Evolutionary conservation across 768 basidiomycete genomes (phyloP).

Genomic region (Xanthoconium purpureum): DNA sequence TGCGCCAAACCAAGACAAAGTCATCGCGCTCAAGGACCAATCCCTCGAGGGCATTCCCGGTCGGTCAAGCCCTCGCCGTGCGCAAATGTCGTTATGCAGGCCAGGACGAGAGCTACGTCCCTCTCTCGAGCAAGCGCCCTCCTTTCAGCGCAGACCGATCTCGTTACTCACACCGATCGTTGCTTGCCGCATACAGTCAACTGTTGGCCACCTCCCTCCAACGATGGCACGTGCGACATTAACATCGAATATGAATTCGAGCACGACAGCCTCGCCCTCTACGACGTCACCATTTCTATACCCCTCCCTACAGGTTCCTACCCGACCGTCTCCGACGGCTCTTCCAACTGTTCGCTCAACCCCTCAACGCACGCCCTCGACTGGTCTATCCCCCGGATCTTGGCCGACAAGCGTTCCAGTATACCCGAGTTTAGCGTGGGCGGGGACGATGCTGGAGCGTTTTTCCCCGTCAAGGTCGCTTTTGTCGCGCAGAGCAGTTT

Average conservation of each 20-base stretch:
- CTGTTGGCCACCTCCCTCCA: conserved; percentile 93
- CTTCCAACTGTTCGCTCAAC: too few species aligned
- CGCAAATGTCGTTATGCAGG: conserved; percentile 90
- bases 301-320: conserved; percentile 86
- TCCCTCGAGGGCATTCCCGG: conserved; percentile 75
- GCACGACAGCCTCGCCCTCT: conserved; percentile 71
- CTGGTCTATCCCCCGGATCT: too few species aligned
- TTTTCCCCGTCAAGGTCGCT: conserved; percentile 88
- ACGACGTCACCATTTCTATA: conserved; percentile 86
- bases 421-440: too few species aligned
- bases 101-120: conserved; percentile 89
- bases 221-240: conserved; percentile 90
- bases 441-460: too few species aligned
- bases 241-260: conserved; percentile 98
- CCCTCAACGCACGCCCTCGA: too few species aligned
- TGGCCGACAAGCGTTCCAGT: too few species aligned
- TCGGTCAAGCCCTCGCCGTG: conserved; percentile 81
- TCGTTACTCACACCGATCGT: not conserved
- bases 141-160: not conserved
- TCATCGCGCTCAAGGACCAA: conserved; percentile 65
- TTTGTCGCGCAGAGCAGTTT: conserved; percentile 83
- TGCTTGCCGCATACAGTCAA: conserved; percentile 57
- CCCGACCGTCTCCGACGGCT: too few species aligned
- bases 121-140: too few species aligned
- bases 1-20: conserved; percentile 57